Evolutionary conservation across 306 rosid species (phyloP), one percentile per base, ranked within the genome.

Genomic region (Quillaja saponaria): DNA sequence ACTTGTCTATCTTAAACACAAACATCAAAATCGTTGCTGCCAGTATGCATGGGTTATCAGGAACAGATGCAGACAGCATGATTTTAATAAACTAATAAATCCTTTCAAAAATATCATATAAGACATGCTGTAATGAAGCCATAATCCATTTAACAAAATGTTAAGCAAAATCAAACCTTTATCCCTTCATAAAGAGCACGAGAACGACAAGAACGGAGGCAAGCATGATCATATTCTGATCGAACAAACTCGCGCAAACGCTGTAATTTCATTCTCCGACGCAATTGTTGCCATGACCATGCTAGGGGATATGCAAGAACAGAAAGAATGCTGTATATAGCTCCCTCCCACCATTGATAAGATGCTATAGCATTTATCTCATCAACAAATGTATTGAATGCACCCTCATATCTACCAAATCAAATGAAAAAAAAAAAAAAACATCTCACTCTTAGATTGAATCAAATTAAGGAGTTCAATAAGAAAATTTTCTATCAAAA

Each of bases 331-430:
- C 77, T 94, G 86, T 81, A 75, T 37, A 83, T 74, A 58, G 96
- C 97, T 68, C 99, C 99, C 80, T 94, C 99, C 99, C 99, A 94
- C 99, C 99, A 94, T 45, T 90, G 95, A 60, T 94, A 94, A 21
- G 96, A 80, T 33, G 97, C 85, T 70, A 94, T 78, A 64, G 88
- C 90, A 80, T 94, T 94, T 54, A 94, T 90, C 79, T 83, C 97
- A 80, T 81, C 95, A 63, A 90, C 97, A 82, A 89, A 94, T 21
- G 88, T 68, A 82, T 85, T 87, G 80, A 89, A 94, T 41, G 95
- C 96, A 67, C 78, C 78, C 79, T 90, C 99, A 37, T 89, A 94
- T 71, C 99, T 94, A 88, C 63, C 84, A 75, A 45, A 60, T 64
- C 58, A 67, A 71, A 44, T 56, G 15, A 61, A 62, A 21, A 44